phyloP scores from a whole-genome alignment of 208 protist species.

The Acanthamoeba castellanii region DNA sequence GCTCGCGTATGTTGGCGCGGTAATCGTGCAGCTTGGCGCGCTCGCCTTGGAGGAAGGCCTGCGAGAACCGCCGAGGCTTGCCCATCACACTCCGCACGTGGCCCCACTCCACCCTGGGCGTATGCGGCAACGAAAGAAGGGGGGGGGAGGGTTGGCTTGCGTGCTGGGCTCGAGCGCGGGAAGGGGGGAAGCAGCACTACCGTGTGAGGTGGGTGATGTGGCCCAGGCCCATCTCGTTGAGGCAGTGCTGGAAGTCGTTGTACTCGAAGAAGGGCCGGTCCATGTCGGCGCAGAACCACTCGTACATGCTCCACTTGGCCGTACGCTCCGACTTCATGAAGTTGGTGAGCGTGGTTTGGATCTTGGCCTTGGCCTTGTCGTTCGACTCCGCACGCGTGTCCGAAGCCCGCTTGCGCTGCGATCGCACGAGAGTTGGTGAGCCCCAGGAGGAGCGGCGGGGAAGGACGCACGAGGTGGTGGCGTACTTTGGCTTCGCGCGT shows the following conservation, averaged over 20 bases:
- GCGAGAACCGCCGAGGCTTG: conserved; percentile 59
- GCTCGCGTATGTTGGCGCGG: conserved; percentile 56
- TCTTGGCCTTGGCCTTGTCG: conserved; percentile 6
- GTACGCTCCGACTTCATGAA: conserved; percentile 3
- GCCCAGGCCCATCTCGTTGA: conserved; percentile 60
- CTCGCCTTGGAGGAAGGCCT: conserved; percentile 53
- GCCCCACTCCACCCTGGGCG: conserved; percentile 45
- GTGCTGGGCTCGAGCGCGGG: not conserved
- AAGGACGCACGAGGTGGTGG: not conserved
- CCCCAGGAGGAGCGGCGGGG: not conserved
- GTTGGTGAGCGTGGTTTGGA: conserved; percentile 10
- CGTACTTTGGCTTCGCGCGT: not conserved
- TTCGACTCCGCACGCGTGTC: not conserved
- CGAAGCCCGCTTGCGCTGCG: conserved; percentile 7
- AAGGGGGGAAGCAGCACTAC: not conserved
- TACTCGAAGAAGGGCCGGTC: conserved; percentile 67
- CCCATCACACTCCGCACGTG: conserved; percentile 66
- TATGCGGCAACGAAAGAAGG: too few species aligned
- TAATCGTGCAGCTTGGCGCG: conserved; percentile 53
- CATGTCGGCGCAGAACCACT: conserved; percentile 68
- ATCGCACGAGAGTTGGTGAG: not conserved
- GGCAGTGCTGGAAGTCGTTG: conserved; percentile 73
- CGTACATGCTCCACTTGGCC: conserved; percentile 60
- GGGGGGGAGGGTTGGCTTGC: not conserved
- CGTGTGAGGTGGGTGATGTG: conserved; percentile 16